Conservation (phyloP, 441 rosid species). For the Populus hybrid region DNA sequence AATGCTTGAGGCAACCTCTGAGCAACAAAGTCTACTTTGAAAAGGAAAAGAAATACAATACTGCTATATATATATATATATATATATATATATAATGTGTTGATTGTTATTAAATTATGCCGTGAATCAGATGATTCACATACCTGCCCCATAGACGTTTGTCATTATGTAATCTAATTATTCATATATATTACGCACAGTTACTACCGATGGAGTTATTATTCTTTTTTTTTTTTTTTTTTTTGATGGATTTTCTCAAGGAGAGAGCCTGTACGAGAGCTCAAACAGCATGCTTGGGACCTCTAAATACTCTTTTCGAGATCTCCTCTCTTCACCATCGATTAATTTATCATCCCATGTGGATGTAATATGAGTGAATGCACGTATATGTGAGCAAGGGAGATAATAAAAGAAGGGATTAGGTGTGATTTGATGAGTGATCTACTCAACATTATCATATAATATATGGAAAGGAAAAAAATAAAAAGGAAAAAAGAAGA, state of each 20-base stretch:
- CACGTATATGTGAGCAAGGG: slow-evolving; percentile 20
- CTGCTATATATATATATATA: no score
- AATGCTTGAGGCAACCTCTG: slow-evolving; percentile 12
- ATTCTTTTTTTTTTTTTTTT: not conserved
- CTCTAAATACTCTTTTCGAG: not conserved
- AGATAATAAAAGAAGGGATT: slow-evolving; percentile 41
- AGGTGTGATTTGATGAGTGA: slow-evolving; percentile 49
- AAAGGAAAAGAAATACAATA: not conserved
- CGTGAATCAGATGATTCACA: slow-evolving; percentile 39
- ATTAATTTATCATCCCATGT: not conserved
- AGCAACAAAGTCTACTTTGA: slow-evolving; percentile 17
- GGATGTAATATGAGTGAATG: slow-evolving; percentile 2
- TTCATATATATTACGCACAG: not conserved
- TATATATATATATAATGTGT: not conserved
- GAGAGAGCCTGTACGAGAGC: not conserved
- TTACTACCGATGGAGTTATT: not conserved
- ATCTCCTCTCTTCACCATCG: not conserved
- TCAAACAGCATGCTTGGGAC: not conserved
- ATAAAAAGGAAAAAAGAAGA: not conserved
- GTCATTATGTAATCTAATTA: not conserved
- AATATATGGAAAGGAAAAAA: not conserved
- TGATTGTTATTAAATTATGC: slow-evolving; percentile 20
- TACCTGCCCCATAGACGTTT: not conserved
- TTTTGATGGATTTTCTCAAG: not conserved
- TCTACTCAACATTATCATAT: not conserved